These are phyloP conservation scores for Aspergillus persii DNA, from an alignment of 2,329 filamentous ascomycete genomes.

Conservation along the genomic window DNA sequence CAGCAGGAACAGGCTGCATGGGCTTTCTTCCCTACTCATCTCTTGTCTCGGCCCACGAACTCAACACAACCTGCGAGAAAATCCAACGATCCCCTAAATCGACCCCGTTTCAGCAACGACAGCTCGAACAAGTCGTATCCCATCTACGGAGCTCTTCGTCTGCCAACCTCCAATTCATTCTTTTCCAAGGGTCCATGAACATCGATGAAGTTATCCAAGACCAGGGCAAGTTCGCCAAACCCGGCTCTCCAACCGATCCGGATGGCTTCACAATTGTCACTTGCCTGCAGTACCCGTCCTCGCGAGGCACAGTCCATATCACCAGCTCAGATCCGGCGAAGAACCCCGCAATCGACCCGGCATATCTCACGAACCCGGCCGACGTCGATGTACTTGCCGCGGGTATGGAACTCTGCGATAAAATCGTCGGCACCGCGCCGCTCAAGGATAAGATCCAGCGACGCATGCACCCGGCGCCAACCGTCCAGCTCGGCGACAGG, in stretches of 20 bases:
- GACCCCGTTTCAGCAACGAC: neutral
- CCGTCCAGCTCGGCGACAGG: conserved; percentile 3
- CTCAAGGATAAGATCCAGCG: conserved; percentile 3
- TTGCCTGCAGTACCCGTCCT: conserved; percentile 12
- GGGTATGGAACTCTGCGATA: conserved; percentile 7
- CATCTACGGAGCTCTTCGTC: neutral
- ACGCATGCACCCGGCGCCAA: conserved; percentile 4
- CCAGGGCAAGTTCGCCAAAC: conserved; percentile 2
- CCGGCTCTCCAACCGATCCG: neutral
- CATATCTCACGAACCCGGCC: conserved; percentile 9
- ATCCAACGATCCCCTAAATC: neutral
- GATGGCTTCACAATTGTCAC: conserved; percentile 12
- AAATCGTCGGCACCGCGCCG: neutral
- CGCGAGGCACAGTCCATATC: conserved; percentile 19
- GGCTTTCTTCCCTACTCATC: conserved; percentile 10
- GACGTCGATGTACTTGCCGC: conserved; percentile 16
- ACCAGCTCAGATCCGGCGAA: conserved; percentile 7
- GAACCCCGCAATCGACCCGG: conserved; percentile 11
- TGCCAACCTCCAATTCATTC: conserved; percentile 2
- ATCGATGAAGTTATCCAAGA: neutral
- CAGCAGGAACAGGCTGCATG: conserved; percentile 2
- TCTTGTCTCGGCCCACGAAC: neutral
- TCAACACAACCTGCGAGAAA: conserved; percentile 1
- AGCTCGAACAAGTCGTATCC: neutral
- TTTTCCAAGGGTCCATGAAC: neutral